A percentile compares a stretch with the other conserved stretches of the same genome.
These are phyloP conservation scores for Pestalotiopsis sp. DNA, from an alignment of 2,329 filamentous ascomycete species.

Conservation along the genomic window DNA sequence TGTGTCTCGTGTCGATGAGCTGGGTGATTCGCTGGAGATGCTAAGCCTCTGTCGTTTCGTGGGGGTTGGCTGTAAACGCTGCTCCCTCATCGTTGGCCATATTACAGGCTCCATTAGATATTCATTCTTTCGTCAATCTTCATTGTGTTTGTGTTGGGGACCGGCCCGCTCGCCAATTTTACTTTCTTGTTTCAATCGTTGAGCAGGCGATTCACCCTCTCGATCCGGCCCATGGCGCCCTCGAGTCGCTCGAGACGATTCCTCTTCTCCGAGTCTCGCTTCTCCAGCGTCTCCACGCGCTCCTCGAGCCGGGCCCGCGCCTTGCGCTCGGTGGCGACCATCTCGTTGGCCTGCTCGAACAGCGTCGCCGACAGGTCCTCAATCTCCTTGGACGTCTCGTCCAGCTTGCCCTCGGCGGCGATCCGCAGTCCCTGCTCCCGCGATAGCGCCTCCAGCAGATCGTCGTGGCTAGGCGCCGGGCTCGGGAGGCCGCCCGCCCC, in stretches of 20 bases:
- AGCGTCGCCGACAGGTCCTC: conserved; percentile 77
- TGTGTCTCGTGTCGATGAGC: not conserved
- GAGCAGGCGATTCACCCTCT: conserved; percentile 68
- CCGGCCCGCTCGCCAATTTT: conserved; percentile 28
- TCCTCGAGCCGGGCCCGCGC: conserved; percentile 73
- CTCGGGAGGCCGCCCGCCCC: conserved; percentile 17
- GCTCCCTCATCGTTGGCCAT: not conserved
- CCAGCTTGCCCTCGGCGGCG: conserved; percentile 69
- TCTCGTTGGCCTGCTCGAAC: conserved; percentile 85
- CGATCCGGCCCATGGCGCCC: conserved; percentile 70
- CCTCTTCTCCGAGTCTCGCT: conserved; percentile 70
- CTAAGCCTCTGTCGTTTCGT: not conserved
- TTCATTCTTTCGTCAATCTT: not conserved
- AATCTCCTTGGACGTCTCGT: conserved; percentile 70
- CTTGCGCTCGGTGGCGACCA: conserved; percentile 77
- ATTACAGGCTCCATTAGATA: not conserved
- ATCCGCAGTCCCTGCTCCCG: conserved; percentile 68
- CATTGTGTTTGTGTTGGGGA: not conserved
- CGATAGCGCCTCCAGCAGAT: conserved; percentile 65
- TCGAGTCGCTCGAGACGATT: conserved; percentile 71
- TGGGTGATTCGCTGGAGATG: not conserved
- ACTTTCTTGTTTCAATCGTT: conserved; percentile 19
- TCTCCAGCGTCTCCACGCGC: conserved; percentile 68
- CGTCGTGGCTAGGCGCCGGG: conserved; percentile 36
- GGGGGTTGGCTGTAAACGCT: not conserved